Evolutionary conservation across 306 rosid species (phyloP), one percentile per base, ranked within the genome.

Genomic region (Quercus rubra): DNA sequence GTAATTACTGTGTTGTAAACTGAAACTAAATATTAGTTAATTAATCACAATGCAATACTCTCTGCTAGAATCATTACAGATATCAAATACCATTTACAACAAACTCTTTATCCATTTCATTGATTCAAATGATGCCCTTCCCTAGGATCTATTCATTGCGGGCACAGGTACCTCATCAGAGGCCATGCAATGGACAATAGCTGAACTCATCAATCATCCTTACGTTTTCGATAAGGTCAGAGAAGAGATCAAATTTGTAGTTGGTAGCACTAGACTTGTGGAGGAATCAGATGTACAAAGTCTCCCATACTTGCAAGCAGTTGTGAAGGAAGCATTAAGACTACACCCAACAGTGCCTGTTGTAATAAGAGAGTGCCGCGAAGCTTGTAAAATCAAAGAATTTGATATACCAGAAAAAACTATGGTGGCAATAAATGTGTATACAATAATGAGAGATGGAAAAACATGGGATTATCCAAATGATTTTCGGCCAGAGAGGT

Each of bases 191-290:
- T 89, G 91, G 89, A 35, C 87, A 15, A 85, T 89, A 63, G 88
- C 88, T 1, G 89, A 89, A 66, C 91, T 87, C 68, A 80, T 89
- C 3, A 87, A 87, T 86, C 88, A 71, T 28, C 93, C 88, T 1
- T 30, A 83, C 3, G 75, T 63, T 31, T 85, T 89, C 82, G 31
- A 51, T 1, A 87, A 77, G 62, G 78, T 81, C 6, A 86, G 89
- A 77, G 77, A 79, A 15, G 92, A 85, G 79, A 87, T 87, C 46
- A 49, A 77, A 11, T 59, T 31, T 0, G 85, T 35, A 1, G 75
- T 80, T 0, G 85, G 82, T 4, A 70, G 78, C 0, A 46, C 52
- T 19, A 85, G 92, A 77, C 81, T 87, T 12, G 89, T 85, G 0
- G 80, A 80, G 71, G 90, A 89, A 73, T 80, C 85, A 10, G 92